Conservation (phyloP, 805 yeast species). For the Debaryomyces prosopidis region DNA sequence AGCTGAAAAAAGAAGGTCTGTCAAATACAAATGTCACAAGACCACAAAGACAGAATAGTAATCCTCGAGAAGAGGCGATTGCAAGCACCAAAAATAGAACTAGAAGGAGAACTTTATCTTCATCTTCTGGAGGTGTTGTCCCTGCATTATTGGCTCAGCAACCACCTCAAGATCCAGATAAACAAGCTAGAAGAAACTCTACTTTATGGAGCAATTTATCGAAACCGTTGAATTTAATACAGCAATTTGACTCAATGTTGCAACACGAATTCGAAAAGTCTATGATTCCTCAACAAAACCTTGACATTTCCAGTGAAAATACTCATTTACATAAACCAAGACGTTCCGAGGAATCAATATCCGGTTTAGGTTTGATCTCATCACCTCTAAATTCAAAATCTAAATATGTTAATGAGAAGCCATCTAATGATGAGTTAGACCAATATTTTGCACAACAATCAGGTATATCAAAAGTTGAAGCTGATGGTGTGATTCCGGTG, state of each 20-base stretch:
- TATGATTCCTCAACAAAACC: slow-evolving; percentile 9
- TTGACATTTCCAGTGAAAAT: not conserved
- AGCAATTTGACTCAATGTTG: slow-evolving; percentile 65
- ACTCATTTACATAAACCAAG: slow-evolving; percentile 8
- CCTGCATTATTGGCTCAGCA: not conserved
- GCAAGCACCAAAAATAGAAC: slow-evolving; percentile 28
- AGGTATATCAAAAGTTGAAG: not conserved
- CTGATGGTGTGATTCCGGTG: not conserved
- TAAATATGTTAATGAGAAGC: not conserved
- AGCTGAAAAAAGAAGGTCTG: not conserved
- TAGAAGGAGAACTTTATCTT: slow-evolving; percentile 16
- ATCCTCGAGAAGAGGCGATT: slow-evolving; percentile 28
- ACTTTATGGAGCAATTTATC: slow-evolving; percentile 36
- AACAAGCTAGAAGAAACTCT: slow-evolving; percentile 12
- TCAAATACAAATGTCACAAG: slow-evolving; percentile 3
- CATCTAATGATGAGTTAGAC: slow-evolving; percentile 9
- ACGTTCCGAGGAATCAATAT: slow-evolving; percentile 26
- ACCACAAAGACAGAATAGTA: slow-evolving; percentile 19
- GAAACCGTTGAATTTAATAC: slow-evolving; percentile 61
- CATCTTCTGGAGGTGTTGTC: slow-evolving; percentile 1
- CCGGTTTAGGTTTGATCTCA: slow-evolving; percentile 20
- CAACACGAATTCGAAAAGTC: slow-evolving; percentile 65
- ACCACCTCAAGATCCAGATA: not conserved
- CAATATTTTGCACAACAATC: slow-evolving; percentile 2
- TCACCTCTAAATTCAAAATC: slow-evolving; percentile 29